phyloP scores from a whole-genome alignment of 495 filamentous ascomycete genomes.

The Ascodesmis nigricans region DNA sequence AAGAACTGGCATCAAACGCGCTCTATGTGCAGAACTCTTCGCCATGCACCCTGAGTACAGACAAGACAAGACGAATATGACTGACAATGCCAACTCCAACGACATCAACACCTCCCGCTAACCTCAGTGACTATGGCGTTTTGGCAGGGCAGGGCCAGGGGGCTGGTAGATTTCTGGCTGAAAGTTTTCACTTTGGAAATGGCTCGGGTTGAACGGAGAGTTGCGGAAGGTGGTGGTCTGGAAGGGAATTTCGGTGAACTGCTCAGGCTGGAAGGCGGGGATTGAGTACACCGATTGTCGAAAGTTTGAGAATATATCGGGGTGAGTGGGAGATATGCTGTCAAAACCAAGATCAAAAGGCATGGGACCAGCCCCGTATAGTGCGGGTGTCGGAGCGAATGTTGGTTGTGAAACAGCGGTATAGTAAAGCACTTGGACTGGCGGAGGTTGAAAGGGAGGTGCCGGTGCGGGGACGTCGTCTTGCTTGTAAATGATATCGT shows the following conservation, averaged over 20 bases:
- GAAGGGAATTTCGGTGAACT: constrained; percentile 22
- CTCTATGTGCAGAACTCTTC: constrained; percentile 1
- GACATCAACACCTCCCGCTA: no score
- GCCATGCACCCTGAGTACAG: no score
- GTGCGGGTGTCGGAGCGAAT: constrained; percentile 16
- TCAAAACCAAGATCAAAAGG: no score
- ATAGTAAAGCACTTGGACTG: constrained; percentile 20
- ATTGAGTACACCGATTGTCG: constrained; percentile 14
- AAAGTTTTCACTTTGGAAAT: constrained; percentile 68
- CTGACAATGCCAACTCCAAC: no score
- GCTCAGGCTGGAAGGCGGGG: constrained; percentile 14
- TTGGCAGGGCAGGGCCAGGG: no score
- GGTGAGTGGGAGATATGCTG: no score
- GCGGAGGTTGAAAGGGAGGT: neutral
- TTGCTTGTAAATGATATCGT: constrained; percentile 77
- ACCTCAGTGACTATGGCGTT: no score
- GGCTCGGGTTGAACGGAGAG: constrained; percentile 58
- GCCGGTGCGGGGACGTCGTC: constrained; percentile 14
- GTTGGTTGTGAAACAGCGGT: constrained; percentile 16
- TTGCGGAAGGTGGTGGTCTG: constrained; percentile 35
- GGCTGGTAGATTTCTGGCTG: constrained; percentile 40
- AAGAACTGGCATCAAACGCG: constrained; percentile 1
- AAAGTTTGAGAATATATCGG: constrained; percentile 19
- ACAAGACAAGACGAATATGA: no score
- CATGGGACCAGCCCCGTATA: no score